Base-by-base conservation (phyloP, 2,329 filamentous ascomycete species). In the Paecilomyces formosus region DNA sequence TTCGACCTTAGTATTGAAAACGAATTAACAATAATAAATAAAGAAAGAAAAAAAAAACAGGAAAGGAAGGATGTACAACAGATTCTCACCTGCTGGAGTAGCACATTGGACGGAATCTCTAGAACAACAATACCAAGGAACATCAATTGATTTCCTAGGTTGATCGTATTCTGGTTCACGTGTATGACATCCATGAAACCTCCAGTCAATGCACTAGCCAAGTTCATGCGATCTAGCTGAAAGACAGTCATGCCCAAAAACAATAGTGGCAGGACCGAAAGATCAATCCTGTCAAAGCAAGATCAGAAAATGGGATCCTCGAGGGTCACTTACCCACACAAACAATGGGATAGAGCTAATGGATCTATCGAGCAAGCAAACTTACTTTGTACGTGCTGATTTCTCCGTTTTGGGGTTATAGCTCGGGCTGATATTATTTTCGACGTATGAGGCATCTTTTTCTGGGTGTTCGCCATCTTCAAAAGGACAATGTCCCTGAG, bases 101-200 rank as follows among this genome's bases (percentile, higher is more conserved):
- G 30, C 61, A 82, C 72, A 61, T 82, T 83, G 18, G 76, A 80
- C 0, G 80, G 81, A 1, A 83, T 82, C 58, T 82, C 79, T 1
- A 81, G 65, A 1, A 80, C 63, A 1, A 82, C 77, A 8, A 80
- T 80, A 0, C 78, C 78, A 31, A 80, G 68, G 60, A 80, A 82
- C 78, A 82, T 80, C 8, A 82, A 65, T 61, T 82, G 80, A 58
- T 82, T 82, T 0, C 81, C 80, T 0, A 82, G 65, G 56, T 83
- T 83, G 59, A 82, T 76, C 0, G 76, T 80, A 22, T 75, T 73
- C 60, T 81, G 78, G 33, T 71, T 67, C 6, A 82, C 70, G 0
- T 63, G 59, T 30, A 81, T 78, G 35, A 76, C 72, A 2, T 68
- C 65, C 1, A 77, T 76, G 53, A 82, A 79, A 0, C 77, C 78